Evolutionary conservation across 179 eudicot genomes (phyloP).

Genomic region (Drosera spatulata): DNA sequence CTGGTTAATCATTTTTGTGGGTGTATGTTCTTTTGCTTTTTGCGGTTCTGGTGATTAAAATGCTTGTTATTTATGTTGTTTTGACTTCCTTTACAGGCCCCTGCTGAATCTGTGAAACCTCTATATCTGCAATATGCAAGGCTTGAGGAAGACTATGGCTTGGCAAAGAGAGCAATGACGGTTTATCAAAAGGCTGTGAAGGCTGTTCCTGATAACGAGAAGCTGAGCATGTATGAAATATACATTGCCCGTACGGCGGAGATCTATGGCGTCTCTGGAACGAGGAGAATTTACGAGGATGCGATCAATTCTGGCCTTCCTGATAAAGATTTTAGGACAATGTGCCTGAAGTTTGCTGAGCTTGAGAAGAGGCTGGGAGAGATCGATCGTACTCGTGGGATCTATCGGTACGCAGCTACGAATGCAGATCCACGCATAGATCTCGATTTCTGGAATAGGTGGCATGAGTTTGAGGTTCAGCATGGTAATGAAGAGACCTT

Average conservation of each 20-base stretch:
- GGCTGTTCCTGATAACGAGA: slow-evolving; percentile 72
- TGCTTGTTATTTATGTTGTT: neutral
- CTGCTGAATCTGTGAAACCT: slow-evolving; percentile 72
- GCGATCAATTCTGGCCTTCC: slow-evolving; percentile 91
- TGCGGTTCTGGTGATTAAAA: neutral
- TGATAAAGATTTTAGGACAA: slow-evolving; percentile 73
- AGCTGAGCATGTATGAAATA: slow-evolving; percentile 85
- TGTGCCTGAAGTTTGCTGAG: slow-evolving; percentile 87
- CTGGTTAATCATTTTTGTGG: neutral
- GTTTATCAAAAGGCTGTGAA: slow-evolving; percentile 87
- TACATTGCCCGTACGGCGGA: slow-evolving; percentile 93
- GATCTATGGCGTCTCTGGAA: slow-evolving; percentile 84
- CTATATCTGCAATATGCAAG: slow-evolving; percentile 78
- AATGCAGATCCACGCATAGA: slow-evolving; percentile 82
- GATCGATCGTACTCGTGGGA: slow-evolving; percentile 79
- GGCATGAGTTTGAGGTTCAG: slow-evolving; percentile 94
- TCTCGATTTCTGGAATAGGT: slow-evolving; percentile 69
- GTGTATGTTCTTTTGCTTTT: neutral
- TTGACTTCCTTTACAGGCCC: slow-evolving; percentile 31
- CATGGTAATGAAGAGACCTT: slow-evolving; percentile 96
- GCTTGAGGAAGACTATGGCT: slow-evolving; percentile 81
- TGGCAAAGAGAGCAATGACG: slow-evolving; percentile 89
- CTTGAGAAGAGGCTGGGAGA: slow-evolving; percentile 96
- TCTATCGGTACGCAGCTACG: slow-evolving; percentile 54
- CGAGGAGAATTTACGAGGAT: slow-evolving; percentile 79